Base-by-base conservation (phyloP, 1,284 basidiomycete species). In the Pseudomicrostroma phylloplanum region DNA sequence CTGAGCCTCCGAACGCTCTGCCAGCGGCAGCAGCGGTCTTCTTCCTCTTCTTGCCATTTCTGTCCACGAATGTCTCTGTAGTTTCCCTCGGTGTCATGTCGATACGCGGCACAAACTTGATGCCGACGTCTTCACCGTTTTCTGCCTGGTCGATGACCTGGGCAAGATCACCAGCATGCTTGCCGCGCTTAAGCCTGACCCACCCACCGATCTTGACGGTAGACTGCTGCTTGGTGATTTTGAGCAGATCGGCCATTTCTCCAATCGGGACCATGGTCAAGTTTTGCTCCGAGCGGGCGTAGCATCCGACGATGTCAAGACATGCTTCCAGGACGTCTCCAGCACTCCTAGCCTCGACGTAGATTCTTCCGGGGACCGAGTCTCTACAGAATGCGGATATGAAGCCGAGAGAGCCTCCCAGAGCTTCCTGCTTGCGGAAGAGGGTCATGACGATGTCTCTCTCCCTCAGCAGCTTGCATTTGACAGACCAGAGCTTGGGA, bases 171-270 rank as follows among this genome's bases (percentile, higher is more conserved):
- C 92, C 92, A 49, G 88, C 85, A 79, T 99, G 94, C 79, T 91
- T 94, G 57, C 93, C 93, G 58, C 92, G 87, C 76, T 88, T 89
- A 79, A 97, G 88, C 59, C 96, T 89, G 12, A 97, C 92, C 96
- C 94, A 98, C 72, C 87, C 90, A 40, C 92, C 92, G 1, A 88
- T 87, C 19, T 86, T 87, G 55, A 97, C 86, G 0, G 89, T 89
- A 60, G 89, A 82, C 68, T 92, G 90, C 76, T 92, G 89, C 82
- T 94, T 93, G 83, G 93, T 96, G 74, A 96, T 96, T 78, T 91
- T 91, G 68, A 98, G 84, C 40, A 98, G 82, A 67, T 91, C 92
- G 6, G 93, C 91, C 94, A 98, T 98, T 83, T 99, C 94, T 71
- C 96, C 91, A 67, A 97, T 93, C 8, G 93, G 93, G 0, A 98